These are phyloP conservation scores for Hydrangea macrophylla DNA, from an alignment of 148 eudicot species.

Conservation along the genomic window DNA sequence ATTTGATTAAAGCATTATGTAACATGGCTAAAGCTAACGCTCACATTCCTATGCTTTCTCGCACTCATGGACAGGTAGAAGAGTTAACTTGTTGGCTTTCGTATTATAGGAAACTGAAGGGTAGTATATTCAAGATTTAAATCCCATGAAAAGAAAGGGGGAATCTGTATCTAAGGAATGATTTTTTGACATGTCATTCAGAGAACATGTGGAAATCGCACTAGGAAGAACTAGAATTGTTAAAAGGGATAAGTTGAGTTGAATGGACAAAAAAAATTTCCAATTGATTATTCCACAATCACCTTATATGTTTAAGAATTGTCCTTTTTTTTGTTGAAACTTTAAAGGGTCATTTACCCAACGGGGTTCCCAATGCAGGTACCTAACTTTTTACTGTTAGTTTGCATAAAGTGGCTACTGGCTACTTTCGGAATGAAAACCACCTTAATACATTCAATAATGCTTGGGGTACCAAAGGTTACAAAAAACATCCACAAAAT, in stretches of 20 bases:
- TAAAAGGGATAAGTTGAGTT: background rate
- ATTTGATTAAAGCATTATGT: slow-evolving; percentile 51
- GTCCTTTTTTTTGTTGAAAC: background rate
- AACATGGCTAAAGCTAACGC: slow-evolving; percentile 65
- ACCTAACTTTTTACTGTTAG: no score
- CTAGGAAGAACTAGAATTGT: background rate
- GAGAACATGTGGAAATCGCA: background rate
- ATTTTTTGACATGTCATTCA: no score
- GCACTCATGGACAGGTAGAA: slow-evolving; percentile 94
- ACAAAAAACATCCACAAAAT: no score
- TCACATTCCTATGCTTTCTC: slow-evolving; percentile 80
- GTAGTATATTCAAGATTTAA: background rate
- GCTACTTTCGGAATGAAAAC: no score
- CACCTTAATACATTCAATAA: no score
- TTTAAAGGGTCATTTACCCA: no score
- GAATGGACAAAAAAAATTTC: background rate
- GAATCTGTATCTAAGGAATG: background rate
- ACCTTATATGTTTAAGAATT: background rate
- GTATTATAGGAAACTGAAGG: background rate
- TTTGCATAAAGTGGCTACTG: no score
- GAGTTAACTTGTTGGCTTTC: background rate
- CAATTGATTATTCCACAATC: background rate
- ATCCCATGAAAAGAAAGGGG: background rate
- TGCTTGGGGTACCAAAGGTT: no score
- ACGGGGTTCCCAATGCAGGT: no score